Conservation (phyloP, 352 stramenopile genomes). For the Phytophthora sp. region DNA sequence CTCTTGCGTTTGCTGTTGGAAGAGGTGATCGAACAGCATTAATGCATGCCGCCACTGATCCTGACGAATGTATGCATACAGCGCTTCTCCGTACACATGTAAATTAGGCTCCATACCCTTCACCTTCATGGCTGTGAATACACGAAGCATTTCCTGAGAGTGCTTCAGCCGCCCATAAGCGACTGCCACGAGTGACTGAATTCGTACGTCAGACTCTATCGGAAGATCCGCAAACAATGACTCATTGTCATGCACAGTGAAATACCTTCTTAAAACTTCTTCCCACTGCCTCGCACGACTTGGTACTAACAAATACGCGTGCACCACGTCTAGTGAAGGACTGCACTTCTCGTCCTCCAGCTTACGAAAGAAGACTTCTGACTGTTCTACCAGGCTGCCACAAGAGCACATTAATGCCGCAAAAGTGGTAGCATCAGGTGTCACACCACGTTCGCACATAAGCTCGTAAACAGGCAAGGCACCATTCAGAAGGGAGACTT, state of each 20-base stretch:
- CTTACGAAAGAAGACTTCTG: slow-evolving; percentile 54
- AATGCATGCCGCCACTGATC: slow-evolving; percentile 72
- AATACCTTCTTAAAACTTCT: slow-evolving; percentile 47
- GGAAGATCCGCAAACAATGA: slow-evolving; percentile 24
- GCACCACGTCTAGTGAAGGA: slow-evolving; percentile 33
- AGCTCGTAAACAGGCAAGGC: slow-evolving; percentile 42
- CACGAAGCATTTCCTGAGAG: slow-evolving; percentile 58
- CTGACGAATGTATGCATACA: slow-evolving; percentile 70
- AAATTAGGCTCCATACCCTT: slow-evolving; percentile 67
- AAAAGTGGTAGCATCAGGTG: slow-evolving; percentile 59
- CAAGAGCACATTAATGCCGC: slow-evolving; percentile 61
- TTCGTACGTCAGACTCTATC: slow-evolving; percentile 54
- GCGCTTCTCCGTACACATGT: slow-evolving; percentile 73
- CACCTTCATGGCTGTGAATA: slow-evolving; percentile 81
- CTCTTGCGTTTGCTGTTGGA: slow-evolving; percentile 44
- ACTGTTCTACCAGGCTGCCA: slow-evolving; percentile 44
- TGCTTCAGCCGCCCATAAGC: slow-evolving; percentile 51
- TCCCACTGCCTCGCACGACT: slow-evolving; percentile 52
- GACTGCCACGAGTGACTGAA: slow-evolving; percentile 69
- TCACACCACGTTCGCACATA: slow-evolving; percentile 49
- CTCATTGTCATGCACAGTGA: slow-evolving; percentile 10
- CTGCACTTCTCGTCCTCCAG: slow-evolving; percentile 28
- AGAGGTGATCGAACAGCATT: slow-evolving; percentile 78
- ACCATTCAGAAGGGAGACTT: slow-evolving; percentile 42
- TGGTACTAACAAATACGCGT: slow-evolving; percentile 45